phyloP scores from a whole-genome alignment of 1,139 yeast species.

The Groenewaldozyma sp. region DNA sequence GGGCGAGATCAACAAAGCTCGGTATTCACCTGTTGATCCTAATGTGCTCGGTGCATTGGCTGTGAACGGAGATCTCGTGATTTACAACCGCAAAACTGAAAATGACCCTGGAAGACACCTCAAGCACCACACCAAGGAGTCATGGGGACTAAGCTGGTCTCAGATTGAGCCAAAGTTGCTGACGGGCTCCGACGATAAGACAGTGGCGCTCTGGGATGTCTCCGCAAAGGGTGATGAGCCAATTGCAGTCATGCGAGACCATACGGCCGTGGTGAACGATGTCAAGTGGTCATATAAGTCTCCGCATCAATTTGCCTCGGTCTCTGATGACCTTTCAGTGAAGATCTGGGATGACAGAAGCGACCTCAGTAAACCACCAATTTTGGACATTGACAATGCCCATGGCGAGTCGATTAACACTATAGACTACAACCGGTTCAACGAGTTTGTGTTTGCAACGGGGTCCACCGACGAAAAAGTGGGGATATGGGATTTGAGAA shows the following conservation, averaged over 20 bases:
- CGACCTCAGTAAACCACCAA: slow-evolving; percentile 10
- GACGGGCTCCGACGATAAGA: slow-evolving; percentile 58
- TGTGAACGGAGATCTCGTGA: slow-evolving; percentile 60
- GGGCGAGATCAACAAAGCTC: slow-evolving; percentile 58
- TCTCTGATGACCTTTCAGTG: slow-evolving; percentile 61
- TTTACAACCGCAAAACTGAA: slow-evolving; percentile 44
- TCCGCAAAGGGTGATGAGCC: slow-evolving; percentile 15
- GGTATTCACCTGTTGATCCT: slow-evolving; percentile 69
- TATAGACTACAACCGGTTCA: slow-evolving; percentile 51
- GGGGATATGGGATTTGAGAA: slow-evolving; percentile 63
- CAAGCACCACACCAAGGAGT: slow-evolving; percentile 56
- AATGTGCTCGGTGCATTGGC: slow-evolving; percentile 65
- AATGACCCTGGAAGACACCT: slow-evolving; percentile 27
- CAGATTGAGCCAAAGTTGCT: slow-evolving; percentile 37
- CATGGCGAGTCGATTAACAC: slow-evolving; percentile 49
- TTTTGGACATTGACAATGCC: slow-evolving; percentile 21
- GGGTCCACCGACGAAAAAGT: slow-evolving; percentile 60
- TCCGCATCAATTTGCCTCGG: slow-evolving; percentile 54
- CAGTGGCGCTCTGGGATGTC: slow-evolving; percentile 61
- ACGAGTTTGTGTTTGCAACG: slow-evolving; percentile 50
- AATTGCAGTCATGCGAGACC: slow-evolving; percentile 17
- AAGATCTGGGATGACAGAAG: slow-evolving; percentile 58
- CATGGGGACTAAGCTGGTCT: slow-evolving; percentile 66
- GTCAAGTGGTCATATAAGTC: slow-evolving; percentile 39
- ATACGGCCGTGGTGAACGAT: slow-evolving; percentile 31